Conservation (phyloP, 176 grass and related monocot genomes). For the Eragrostis curvula region DNA sequence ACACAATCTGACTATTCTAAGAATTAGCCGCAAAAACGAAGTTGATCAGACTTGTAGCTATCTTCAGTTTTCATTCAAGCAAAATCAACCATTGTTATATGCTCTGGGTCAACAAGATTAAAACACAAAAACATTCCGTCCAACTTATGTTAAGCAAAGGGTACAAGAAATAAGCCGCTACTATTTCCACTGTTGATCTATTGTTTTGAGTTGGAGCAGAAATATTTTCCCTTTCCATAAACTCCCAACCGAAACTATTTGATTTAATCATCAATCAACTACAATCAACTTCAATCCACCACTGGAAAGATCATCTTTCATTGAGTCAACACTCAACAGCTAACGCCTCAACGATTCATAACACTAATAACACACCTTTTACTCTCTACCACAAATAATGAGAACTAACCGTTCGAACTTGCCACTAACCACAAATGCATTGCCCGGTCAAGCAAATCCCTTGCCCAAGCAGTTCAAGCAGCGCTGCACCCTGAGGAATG, state of each 20-base stretch:
- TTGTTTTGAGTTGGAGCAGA: not conserved
- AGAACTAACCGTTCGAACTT: not conserved
- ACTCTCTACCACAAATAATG: not conserved
- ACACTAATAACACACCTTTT: not conserved
- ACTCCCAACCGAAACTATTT: not conserved
- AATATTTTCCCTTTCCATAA: not conserved
- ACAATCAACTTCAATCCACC: conserved; percentile 12
- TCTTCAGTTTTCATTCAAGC: not conserved
- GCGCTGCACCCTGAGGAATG: conserved; percentile 62
- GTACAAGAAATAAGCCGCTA: not conserved
- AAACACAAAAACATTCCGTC: not conserved
- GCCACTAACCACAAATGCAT: not conserved
- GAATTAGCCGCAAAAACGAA: not conserved
- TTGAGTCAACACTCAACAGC: not conserved
- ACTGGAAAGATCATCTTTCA: not conserved
- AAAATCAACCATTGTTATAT: not conserved
- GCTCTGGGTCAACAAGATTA: not conserved
- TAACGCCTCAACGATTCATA: not conserved
- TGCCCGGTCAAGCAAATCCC: conserved; percentile 60
- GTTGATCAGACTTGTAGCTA: not conserved
- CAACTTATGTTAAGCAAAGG: not conserved
- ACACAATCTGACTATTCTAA: not conserved
- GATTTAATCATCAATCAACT: not conserved
- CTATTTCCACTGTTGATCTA: not conserved
- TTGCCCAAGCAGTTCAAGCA: conserved; percentile 89